Evolutionary conservation across 2,329 filamentous ascomycete species (phyloP).

Genomic region (Trichothecium roseum): DNA sequence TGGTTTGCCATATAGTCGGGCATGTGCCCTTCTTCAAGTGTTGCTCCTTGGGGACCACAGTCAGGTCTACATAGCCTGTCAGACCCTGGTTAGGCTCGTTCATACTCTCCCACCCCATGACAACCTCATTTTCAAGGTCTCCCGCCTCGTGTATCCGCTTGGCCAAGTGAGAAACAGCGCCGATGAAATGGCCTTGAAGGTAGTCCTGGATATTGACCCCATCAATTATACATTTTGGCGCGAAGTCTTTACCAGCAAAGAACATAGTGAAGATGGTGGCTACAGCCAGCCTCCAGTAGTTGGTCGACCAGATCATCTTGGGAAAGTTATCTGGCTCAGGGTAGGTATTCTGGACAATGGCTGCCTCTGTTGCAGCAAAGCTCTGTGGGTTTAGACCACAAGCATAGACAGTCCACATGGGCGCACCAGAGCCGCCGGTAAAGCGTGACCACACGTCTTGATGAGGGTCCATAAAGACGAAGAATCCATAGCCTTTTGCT

Average conservation of each 20-base stretch:
- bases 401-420: slow-evolving; percentile 96
- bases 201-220: slow-evolving; percentile 96
- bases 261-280: slow-evolving; percentile 92
- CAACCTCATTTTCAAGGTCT: slow-evolving; percentile 73
- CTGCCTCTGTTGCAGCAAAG: slow-evolving; percentile 80
- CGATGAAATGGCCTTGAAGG: slow-evolving; percentile 75
- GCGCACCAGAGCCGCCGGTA: slow-evolving; percentile 87
- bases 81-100: slow-evolving; percentile 92
- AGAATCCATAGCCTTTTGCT: slow-evolving; percentile 86
- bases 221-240: slow-evolving; percentile 91
- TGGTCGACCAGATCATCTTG: slow-evolving; percentile 99
- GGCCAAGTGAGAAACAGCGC: slow-evolving; percentile 71
- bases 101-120: slow-evolving; percentile 92
- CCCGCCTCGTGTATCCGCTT: slow-evolving; percentile 80
- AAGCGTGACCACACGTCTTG: slow-evolving; percentile 98
- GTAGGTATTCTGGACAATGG: slow-evolving; percentile 91
- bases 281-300: slow-evolving; percentile 79
- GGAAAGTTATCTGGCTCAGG: slow-evolving; percentile 76
- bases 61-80: slow-evolving; percentile 73
- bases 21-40: slow-evolving; percentile 87
- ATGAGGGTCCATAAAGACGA: slow-evolving; percentile 97
- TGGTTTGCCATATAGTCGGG: slow-evolving; percentile 88
- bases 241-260: slow-evolving; percentile 83
- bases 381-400: slow-evolving; percentile 79
- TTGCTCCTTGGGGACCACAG: slow-evolving; percentile 73